Evolutionary conservation across 805 yeast species (phyloP).

Genomic region (Spathaspora girioi): DNA sequence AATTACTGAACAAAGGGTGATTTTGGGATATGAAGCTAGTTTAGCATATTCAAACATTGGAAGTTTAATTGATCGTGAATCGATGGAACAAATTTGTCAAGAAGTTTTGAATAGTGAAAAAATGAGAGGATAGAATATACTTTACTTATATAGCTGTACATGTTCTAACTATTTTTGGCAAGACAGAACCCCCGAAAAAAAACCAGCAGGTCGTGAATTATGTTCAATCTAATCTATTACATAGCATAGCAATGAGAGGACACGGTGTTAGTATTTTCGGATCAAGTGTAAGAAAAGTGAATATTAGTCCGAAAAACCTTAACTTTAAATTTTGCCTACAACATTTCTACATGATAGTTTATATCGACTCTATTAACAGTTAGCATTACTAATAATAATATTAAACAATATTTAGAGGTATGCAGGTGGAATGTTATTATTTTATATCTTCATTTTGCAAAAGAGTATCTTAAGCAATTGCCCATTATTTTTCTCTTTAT

Average conservation of each 20-base stretch:
- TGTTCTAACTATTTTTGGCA: too few relatives aligned
- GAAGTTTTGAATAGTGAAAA: conserved; percentile 70
- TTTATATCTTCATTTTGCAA: neutral
- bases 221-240: neutral
- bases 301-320: too few relatives aligned
- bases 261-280: neutral
- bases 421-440: neutral
- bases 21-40: conserved; percentile 86
- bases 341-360: neutral
- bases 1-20: conserved; percentile 75
- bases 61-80: conserved; percentile 66
- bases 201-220: too few relatives aligned
- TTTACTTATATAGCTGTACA: neutral
- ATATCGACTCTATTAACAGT: neutral
- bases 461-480: neutral
- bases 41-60: conserved; percentile 69
- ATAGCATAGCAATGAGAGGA: neutral
- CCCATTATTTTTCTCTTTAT: neutral
- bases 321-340: neutral
- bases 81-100: conserved; percentile 68
- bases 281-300: too few relatives aligned
- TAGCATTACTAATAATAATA: neutral
- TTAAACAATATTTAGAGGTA: neutral
- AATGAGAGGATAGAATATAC: conserved; percentile 54
- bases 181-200: too few relatives aligned